Conservation (phyloP, 257 asterid species). For the Lithospermum erythrorhizon region DNA sequence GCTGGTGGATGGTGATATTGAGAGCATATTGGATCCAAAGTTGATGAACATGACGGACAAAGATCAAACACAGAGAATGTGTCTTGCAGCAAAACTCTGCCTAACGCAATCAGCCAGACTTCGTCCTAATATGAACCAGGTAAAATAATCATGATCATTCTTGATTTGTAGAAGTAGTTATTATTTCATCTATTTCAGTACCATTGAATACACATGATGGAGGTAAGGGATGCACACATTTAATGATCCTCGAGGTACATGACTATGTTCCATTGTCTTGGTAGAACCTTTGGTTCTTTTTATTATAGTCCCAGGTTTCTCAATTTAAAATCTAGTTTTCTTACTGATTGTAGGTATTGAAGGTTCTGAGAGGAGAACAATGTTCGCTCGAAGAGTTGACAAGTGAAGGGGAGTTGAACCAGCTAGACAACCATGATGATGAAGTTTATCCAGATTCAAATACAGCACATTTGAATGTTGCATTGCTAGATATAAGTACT, state of each 20-base stretch:
- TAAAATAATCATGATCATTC: conserved; percentile 7
- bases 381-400: conserved; percentile 12
- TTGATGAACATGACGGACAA: conserved; percentile 34
- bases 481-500: conserved; percentile 46
- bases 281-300: too few relatives aligned
- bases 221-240: too few relatives aligned
- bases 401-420: conserved; percentile 19
- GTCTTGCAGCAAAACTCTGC: conserved; percentile 59
- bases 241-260: too few relatives aligned
- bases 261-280: too few relatives aligned
- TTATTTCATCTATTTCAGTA: too few relatives aligned
- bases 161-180: too few relatives aligned
- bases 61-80: conserved; percentile 57
- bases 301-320: too few relatives aligned
- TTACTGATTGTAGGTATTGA: conserved; percentile 31
- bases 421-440: conserved; percentile 41
- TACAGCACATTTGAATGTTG: conserved; percentile 71
- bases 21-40: conserved; percentile 58
- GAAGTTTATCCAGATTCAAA: conserved; percentile 86
- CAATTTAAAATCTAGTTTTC: too few relatives aligned
- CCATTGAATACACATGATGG: too few relatives aligned
- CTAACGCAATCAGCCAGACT: conserved; percentile 77
- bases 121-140: conserved; percentile 78
- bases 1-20: conserved; percentile 46
- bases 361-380: conserved; percentile 46